Evolutionary conservation across 2,329 filamentous ascomycete genomes (phyloP).

Genomic region (Colletotrichum musicola): DNA sequence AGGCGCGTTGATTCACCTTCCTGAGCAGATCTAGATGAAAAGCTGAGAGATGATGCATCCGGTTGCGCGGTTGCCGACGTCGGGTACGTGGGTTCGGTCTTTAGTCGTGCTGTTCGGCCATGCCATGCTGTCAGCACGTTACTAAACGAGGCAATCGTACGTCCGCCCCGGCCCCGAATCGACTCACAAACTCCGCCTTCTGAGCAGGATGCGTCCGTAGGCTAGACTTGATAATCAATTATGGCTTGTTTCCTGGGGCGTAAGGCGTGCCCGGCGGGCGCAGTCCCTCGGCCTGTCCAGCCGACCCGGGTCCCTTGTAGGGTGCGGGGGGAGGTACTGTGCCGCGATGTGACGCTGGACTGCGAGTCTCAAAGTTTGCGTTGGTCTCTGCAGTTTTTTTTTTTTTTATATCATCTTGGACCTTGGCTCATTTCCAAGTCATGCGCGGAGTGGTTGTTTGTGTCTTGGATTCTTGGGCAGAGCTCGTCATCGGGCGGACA

Average conservation of each 20-base stretch:
- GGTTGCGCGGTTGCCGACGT: background rate
- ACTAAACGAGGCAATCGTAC: conserved; percentile 15
- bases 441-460: background rate
- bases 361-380: background rate
- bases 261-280: conserved; percentile 17
- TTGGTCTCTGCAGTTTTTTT: background rate
- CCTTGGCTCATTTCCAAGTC: conserved; percentile 6
- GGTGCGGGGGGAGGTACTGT: background rate
- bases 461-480: background rate
- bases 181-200: background rate
- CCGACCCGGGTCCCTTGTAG: background rate
- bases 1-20: background rate
- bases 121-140: conserved; percentile 14
- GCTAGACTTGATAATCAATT: background rate
- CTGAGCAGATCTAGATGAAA: background rate
- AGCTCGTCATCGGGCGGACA: background rate
- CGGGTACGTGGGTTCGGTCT: no score
- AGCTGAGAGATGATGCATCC: background rate
- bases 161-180: background rate
- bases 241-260: background rate
- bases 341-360: conserved; percentile 9
- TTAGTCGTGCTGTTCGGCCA: background rate
- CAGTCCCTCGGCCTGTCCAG: background rate
- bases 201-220: background rate
- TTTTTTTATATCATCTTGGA: background rate